Base-by-base conservation (phyloP, 2,329 filamentous ascomycete genomes). In the Penicillium sp. region DNA sequence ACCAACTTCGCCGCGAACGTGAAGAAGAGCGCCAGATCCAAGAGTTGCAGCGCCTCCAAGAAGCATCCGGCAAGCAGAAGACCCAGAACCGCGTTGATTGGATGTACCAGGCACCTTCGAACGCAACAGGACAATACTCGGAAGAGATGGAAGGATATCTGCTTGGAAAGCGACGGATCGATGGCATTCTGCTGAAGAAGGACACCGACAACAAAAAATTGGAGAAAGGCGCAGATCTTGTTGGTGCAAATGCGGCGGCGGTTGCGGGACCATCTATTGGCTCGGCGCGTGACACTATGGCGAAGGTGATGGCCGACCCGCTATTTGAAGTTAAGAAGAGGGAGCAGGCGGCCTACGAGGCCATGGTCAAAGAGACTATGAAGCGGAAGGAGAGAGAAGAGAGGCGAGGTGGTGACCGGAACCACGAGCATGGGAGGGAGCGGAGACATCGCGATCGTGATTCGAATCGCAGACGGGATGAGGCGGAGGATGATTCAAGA, bases 81-180 rank as follows among this genome's bases (percentile, higher is more conserved):
- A 84, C 89, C 52, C 79, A 89, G 29, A 88, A 93, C 67, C 87
- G 92, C 35, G 93, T 99, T 26, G 95, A 98, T 69, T 99, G 95
- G 91, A 97, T 99, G 91, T 99, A 99, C 76, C 87, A 89, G 66
- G 93, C 93, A 1, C 92, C 95, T 8, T 90, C 90, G 43, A 83
- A 79, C 55, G 89, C 88, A 49, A 83, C 82, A 55, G 90, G 91
- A 35, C 88, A 90, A 86, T 39, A 86, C 78, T 66, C 69, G 0
- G 93, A 97, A 74, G 95, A 98, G 76, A 92, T 91, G 78, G 95
- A 99, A 71, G 91, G 90, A 4, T 99, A 96, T 72, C 78, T 99
- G 1, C 81, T 99, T 14, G 95, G 95, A 52, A 98, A 97, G 80
- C 84, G 95, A 57, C 85, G 93, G 57, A 93, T 99, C 72, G 93